Evolutionary conservation across 2,329 filamentous ascomycete species (phyloP).

Genomic region (Remersonia thermophila): DNA sequence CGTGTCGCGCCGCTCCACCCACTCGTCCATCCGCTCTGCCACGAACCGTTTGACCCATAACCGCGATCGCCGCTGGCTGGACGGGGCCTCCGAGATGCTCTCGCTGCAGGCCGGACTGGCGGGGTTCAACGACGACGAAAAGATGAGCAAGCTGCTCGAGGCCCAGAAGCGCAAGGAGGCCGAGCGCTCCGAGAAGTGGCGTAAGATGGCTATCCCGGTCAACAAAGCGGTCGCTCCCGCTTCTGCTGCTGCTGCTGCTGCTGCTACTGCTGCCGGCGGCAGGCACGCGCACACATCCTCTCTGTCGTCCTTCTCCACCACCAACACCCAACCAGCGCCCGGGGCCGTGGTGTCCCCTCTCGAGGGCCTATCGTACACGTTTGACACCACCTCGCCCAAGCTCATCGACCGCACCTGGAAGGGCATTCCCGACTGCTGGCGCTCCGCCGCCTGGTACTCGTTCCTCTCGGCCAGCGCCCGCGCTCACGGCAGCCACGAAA

Average conservation of each 20-base stretch:
- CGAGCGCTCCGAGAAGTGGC: conserved; percentile 53
- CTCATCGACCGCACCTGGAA: conserved; percentile 92
- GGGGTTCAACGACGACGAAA: conserved; percentile 43
- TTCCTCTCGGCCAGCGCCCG: conserved; percentile 72
- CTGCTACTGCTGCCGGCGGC: too few relatives aligned
- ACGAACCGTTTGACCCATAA: conserved; percentile 50
- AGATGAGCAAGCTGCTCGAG: conserved; percentile 39
- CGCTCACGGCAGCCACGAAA: conserved; percentile 42
- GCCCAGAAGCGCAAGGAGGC: conserved; percentile 50
- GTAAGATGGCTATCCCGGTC: conserved; percentile 49
- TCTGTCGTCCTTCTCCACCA: conserved; percentile 10
- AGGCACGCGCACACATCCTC: conserved; percentile 16
- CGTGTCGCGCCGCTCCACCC: conserved; percentile 39
- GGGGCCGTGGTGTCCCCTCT: conserved; percentile 15
- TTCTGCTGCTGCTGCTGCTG: too few relatives aligned
- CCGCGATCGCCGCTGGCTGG: conserved; percentile 46
- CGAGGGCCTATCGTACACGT: conserved; percentile 56
- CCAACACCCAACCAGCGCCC: conserved; percentile 17
- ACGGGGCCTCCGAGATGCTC: conserved; percentile 56
- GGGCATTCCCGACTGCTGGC: conserved; percentile 93
- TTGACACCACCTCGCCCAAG: conserved; percentile 72
- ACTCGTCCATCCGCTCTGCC: conserved; percentile 44
- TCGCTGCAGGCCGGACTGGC: conserved; percentile 45
- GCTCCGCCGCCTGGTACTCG: conserved; percentile 84
- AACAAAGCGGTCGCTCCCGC: conserved; percentile 20